A percentile compares a stretch with the other conserved stretches of the same genome.
Evolutionary conservation across 352 stramenopile species (phyloP).

Genomic region (Globisporangium middletonii): DNA sequence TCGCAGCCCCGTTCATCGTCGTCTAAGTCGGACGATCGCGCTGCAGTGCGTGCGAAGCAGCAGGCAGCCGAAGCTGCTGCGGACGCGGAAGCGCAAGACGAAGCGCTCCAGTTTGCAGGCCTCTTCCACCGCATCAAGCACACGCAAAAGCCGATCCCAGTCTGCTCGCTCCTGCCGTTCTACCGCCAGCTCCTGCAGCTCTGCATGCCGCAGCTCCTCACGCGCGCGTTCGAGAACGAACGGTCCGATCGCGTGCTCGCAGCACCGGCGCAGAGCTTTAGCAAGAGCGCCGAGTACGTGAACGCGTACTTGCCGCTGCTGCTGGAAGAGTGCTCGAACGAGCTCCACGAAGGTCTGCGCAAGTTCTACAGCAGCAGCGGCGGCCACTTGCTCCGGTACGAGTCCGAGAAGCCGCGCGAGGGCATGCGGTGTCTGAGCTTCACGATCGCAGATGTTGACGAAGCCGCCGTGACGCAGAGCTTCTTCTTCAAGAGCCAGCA

Average conservation of each 20-base stretch:
- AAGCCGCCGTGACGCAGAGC: conserved; percentile 16
- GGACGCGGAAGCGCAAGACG: conserved; percentile 50
- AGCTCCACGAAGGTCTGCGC: conserved; percentile 64
- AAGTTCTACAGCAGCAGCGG: conserved; percentile 32
- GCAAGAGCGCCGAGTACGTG: conserved; percentile 65
- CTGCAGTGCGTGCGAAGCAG: not conserved
- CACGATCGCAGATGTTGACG: conserved; percentile 51
- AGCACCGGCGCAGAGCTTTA: conserved; percentile 53
- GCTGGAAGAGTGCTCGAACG: conserved; percentile 79
- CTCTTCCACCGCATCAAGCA: conserved; percentile 82
- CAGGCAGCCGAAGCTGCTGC: conserved; percentile 9
- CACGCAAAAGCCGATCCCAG: conserved; percentile 63
- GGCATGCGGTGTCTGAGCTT: conserved; percentile 79
- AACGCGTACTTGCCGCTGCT: conserved; percentile 75
- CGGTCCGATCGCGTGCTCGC: conserved; percentile 43
- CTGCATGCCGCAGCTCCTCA: conserved; percentile 69
- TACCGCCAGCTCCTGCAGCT: conserved; percentile 77
- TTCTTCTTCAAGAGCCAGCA: conserved; percentile 16
- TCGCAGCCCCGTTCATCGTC: conserved; percentile 5
- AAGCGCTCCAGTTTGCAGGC: conserved; percentile 42
- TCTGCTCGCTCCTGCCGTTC: conserved; percentile 74
- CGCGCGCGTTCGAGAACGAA: conserved; percentile 53
- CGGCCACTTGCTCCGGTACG: conserved; percentile 67
- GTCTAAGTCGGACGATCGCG: conserved; percentile 1
- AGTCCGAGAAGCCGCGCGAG: conserved; percentile 75